Base-by-base conservation (phyloP, 208 protist genomes). In the Leishmania guyanensis region DNA sequence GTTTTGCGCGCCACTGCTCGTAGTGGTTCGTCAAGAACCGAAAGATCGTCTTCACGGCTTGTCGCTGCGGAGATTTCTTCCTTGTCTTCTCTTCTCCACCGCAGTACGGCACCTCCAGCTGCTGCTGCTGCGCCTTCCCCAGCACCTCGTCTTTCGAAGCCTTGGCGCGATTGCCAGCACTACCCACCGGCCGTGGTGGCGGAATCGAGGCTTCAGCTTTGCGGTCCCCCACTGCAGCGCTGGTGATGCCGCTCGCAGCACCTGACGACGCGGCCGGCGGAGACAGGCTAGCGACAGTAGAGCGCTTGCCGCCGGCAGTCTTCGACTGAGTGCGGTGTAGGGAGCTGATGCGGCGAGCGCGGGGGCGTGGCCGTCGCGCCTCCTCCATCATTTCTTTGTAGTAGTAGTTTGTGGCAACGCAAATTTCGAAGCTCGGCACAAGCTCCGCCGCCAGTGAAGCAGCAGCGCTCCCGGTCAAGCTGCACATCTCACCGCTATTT, bases 381-480 rank as follows among this genome's bases (percentile, higher is more conserved):
- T 88, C 84, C 71, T 88, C 83, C 65, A 88, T 62, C 64, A 77
- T 60, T 0, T 77, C 66, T 62, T 92, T 90, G 82, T 92, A 92
- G 83, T 94, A 94, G 82, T 92, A 92, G 83, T 94, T 86, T 22
- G 83, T 86, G 6, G 89, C 88, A 17, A 94, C 80, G 65, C 81
- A 90, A 14, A 94, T 69, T 62, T 94, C 91, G 73, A 94, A 94
- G 54, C n/a, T 22, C 8, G 79, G 75, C 53, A 84, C 77, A 54
- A 87, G 79, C 9, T 75, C 51, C 6, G 69, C 77, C 36, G 8
- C 69, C 46, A 51, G 39, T 22, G 69, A 29, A 26, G 17, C 46
- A 51, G 69, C 39, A 73, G 69, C 26, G 26, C 39, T 16, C 26
- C 76, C 56, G 33, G n/a, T 5, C n/a, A 8, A 4, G 54, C 60